These are phyloP conservation scores for Planoprotostelium fungivorum DNA, from an alignment of 78 protist genomes.

Conservation along the genomic window DNA sequence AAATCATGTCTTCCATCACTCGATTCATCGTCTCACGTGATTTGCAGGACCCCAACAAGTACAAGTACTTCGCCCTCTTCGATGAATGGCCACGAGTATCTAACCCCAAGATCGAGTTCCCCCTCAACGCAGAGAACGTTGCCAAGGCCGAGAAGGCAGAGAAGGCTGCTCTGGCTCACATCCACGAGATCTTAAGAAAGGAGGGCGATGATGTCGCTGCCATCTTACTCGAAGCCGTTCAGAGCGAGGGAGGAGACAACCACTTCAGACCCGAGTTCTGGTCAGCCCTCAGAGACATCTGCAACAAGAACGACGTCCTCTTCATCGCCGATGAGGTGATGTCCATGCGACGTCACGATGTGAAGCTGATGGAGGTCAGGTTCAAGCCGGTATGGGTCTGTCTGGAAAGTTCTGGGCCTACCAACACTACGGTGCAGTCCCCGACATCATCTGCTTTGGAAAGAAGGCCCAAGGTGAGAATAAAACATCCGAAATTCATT, in stretches of 20 bases:
- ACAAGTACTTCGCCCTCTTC: constrained; percentile 11
- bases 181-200: not conserved
- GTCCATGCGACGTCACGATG: not conserved
- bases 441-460: constrained; percentile 5
- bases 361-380: not conserved
- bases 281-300: not conserved
- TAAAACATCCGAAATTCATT: not conserved
- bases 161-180: not conserved
- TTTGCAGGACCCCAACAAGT: constrained; percentile 3
- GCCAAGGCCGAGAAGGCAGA: not conserved
- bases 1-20: too few species aligned
- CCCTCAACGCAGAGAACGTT: not conserved
- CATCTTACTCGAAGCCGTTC: not conserved
- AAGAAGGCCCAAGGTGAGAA: constrained; percentile 10
- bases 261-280: constrained; percentile 14
- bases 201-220: constrained; percentile 1
- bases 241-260: constrained; percentile 10
- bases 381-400: constrained; percentile 2
- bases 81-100: not conserved
- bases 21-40: too few species aligned
- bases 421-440: constrained; percentile 12
- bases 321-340: constrained; percentile 10
- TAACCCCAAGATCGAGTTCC: not conserved
- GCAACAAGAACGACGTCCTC: not conserved
- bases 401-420: constrained; percentile 18